Evolutionary conservation across 2,329 filamentous ascomycete species (phyloP).

Genomic region (Colletotrichum sp.): DNA sequence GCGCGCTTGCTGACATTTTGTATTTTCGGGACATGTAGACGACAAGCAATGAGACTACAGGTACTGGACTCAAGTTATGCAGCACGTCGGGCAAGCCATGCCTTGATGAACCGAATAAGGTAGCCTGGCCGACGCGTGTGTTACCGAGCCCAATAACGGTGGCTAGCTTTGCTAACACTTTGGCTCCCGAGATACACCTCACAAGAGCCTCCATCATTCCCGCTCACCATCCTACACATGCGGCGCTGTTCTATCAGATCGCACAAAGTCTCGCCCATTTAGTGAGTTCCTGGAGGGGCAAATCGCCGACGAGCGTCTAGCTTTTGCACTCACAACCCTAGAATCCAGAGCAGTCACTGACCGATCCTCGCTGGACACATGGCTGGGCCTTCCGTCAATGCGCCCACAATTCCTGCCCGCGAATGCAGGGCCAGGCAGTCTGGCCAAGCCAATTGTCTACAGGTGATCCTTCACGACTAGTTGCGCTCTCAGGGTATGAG

Average conservation of each 20-base stretch:
- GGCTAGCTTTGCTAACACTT: not conserved
- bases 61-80: not conserved
- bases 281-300: not conserved
- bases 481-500: slow-evolving; percentile 20
- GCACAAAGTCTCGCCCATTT: not conserved
- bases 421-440: not conserved
- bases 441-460: not conserved
- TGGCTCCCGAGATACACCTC: not conserved
- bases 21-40: not conserved
- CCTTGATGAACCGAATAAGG: not conserved
- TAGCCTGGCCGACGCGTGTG: not conserved
- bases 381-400: not conserved
- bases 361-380: not conserved
- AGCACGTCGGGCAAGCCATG: not conserved
- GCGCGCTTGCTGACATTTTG: not conserved
- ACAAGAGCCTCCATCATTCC: not conserved
- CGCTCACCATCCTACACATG: not conserved
- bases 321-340: not conserved
- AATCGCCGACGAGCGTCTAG: not conserved
- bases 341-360: not conserved
- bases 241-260: not conserved
- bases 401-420: not conserved
- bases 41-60: not conserved
- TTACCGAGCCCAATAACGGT: not conserved
- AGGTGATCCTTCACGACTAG: not conserved